phyloP scores from a whole-genome alignment of 2,329 filamentous ascomycete genomes.

The Cryphonectria nitschkei region DNA sequence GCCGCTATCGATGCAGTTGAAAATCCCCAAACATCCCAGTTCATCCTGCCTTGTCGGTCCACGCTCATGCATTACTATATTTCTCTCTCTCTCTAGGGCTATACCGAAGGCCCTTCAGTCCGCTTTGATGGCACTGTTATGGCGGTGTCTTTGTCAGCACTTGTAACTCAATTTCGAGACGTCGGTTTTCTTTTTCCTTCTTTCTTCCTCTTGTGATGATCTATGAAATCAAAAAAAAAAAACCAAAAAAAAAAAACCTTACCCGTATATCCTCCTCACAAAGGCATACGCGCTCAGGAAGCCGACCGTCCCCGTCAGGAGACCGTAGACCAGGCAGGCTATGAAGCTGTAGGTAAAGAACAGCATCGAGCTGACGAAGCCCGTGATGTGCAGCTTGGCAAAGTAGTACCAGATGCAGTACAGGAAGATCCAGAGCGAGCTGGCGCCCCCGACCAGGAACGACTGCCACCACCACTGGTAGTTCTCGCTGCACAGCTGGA shows the following conservation, averaged over 20 bases:
- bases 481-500: conserved; percentile 82
- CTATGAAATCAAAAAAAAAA: too few relatives aligned
- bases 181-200: too few relatives aligned
- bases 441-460: conserved; percentile 77
- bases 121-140: conserved; percentile 53
- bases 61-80: background rate
- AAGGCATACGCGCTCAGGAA: conserved; percentile 86
- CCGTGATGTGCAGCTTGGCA: conserved; percentile 77
- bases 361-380: conserved; percentile 76
- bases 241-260: conserved; percentile 29
- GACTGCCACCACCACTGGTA: conserved; percentile 94
- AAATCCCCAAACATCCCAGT: background rate
- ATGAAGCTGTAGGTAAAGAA: conserved; percentile 88
- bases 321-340: conserved; percentile 78
- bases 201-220: too few relatives aligned
- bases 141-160: conserved; percentile 1
- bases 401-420: conserved; percentile 87
- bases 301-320: conserved; percentile 81
- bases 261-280: conserved; percentile 82
- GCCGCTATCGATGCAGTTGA: conserved; percentile 26
- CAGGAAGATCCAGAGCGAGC: conserved; percentile 78
- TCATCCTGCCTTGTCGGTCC: background rate
- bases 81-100: background rate
- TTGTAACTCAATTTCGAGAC: too few relatives aligned
- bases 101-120: conserved; percentile 40